phyloP scores from a whole-genome alignment of 192 early-diverging fungal genomes.

The Podila epigama region DNA sequence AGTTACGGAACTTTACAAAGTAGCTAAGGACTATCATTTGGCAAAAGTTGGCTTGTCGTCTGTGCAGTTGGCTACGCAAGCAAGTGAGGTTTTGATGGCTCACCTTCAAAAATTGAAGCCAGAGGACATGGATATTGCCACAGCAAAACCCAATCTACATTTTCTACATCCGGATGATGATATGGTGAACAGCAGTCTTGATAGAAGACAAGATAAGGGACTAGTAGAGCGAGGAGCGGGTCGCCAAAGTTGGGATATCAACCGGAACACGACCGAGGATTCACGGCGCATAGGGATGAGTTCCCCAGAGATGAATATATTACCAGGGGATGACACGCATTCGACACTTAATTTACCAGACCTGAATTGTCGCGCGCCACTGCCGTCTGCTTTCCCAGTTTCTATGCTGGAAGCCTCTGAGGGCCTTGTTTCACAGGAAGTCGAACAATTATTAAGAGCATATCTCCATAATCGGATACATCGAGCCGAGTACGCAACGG shows the following conservation, averaged over 20 bases:
- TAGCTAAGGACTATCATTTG: conserved; percentile 3
- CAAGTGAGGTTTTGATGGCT: conserved; percentile 21
- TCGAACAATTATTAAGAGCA: not conserved
- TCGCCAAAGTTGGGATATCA: too few relatives aligned
- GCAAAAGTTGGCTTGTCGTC: conserved; percentile 17
- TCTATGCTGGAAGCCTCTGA: not conserved
- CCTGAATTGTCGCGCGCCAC: not conserved
- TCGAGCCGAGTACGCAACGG: not conserved
- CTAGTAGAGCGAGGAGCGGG: too few relatives aligned
- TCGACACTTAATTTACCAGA: not conserved
- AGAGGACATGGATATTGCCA: conserved; percentile 3
- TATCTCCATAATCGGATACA: not conserved
- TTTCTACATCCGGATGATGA: too few relatives aligned
- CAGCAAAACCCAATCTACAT: conserved; percentile 11
- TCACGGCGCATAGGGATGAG: not conserved
- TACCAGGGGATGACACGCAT: too few relatives aligned
- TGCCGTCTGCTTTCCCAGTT: not conserved
- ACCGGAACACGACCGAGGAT: not conserved
- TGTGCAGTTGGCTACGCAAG: conserved; percentile 5
- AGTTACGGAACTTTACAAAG: not conserved
- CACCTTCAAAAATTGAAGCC: conserved; percentile 1
- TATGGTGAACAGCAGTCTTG: too few relatives aligned
- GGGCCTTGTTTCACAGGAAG: not conserved
- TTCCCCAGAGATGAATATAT: not conserved
- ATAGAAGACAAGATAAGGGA: too few relatives aligned